A percentile compares a stretch with the other conserved stretches of the same genome.
Conservation (phyloP, 352 stramenopile species). For the Aphanomyces invadans region DNA sequence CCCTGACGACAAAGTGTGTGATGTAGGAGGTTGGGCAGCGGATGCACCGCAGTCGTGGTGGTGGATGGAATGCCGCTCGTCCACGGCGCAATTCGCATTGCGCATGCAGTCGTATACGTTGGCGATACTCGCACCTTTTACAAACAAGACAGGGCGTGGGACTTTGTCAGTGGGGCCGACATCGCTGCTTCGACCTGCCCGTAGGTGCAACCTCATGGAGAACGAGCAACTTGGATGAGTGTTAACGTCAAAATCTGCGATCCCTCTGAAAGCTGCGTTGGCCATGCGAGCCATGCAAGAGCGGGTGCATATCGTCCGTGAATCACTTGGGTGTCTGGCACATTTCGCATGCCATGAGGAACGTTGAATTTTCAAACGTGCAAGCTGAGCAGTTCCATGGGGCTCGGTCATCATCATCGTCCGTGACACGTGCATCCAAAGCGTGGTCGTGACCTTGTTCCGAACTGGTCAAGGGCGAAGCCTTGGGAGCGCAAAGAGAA, state of each 20-base stretch:
- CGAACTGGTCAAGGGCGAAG: neutral
- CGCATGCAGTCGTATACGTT: neutral
- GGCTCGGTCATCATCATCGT: neutral
- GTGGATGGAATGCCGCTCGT: neutral
- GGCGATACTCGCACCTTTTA: neutral
- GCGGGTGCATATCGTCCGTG: too few species aligned
- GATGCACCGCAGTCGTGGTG: neutral
- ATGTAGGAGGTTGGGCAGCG: neutral
- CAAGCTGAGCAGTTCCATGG: constrained; percentile 7
- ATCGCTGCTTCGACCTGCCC: too few species aligned
- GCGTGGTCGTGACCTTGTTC: neutral
- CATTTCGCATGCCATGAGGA: constrained; percentile 18
- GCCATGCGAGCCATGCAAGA: too few species aligned
- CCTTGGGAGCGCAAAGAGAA: neutral
- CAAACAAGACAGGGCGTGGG: neutral
- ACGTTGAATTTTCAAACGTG: constrained; percentile 19
- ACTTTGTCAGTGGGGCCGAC: neutral
- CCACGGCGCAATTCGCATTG: neutral
- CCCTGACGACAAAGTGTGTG: neutral
- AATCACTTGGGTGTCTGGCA: constrained; percentile 11
- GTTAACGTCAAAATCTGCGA: too few species aligned
- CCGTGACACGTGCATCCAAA: neutral
- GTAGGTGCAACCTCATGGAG: too few species aligned
- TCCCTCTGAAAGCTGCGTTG: too few species aligned
- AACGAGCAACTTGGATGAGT: too few species aligned